Evolutionary conservation across 2,329 filamentous ascomycete genomes (phyloP).

Genomic region (Rutstroemia sp.): DNA sequence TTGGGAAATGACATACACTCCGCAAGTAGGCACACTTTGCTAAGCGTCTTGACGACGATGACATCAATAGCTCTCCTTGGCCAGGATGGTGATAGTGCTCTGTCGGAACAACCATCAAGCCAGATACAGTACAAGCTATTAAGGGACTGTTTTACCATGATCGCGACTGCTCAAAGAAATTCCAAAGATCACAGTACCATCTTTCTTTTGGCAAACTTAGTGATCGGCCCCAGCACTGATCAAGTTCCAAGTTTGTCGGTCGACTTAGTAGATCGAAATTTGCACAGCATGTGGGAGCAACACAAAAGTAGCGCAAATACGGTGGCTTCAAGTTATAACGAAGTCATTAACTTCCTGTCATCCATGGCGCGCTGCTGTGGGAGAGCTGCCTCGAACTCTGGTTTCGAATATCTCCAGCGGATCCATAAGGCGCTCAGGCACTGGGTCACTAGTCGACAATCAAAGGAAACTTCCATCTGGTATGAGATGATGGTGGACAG

Average conservation of each 20-base stretch:
- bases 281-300: background rate
- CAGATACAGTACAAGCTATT: background rate
- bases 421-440: conserved; percentile 22
- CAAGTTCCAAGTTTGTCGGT: conserved; percentile 4
- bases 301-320: background rate
- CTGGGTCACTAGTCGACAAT: conserved; percentile 1
- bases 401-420: conserved; percentile 34
- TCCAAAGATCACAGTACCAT: conserved; percentile 8
- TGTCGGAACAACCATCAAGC: background rate
- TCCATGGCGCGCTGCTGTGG: conserved; percentile 42
- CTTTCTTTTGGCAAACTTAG: conserved; percentile 19
- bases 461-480: conserved; percentile 11
- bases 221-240: conserved; percentile 4
- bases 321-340: conserved; percentile 9
- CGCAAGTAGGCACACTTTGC: conserved; percentile 32
- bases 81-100: background rate
- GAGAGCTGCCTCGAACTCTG: conserved; percentile 31
- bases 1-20: conserved; percentile 2
- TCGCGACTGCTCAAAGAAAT: background rate
- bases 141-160: background rate
- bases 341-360: conserved; percentile 33
- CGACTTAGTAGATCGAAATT: background rate
- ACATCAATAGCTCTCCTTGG: conserved; percentile 31
- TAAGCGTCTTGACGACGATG: conserved; percentile 36
- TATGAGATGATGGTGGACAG: conserved; percentile 28